phyloP scores from a whole-genome alignment of 2,329 filamentous ascomycete genomes.

The Paecilomyces dactylethromorphus region DNA sequence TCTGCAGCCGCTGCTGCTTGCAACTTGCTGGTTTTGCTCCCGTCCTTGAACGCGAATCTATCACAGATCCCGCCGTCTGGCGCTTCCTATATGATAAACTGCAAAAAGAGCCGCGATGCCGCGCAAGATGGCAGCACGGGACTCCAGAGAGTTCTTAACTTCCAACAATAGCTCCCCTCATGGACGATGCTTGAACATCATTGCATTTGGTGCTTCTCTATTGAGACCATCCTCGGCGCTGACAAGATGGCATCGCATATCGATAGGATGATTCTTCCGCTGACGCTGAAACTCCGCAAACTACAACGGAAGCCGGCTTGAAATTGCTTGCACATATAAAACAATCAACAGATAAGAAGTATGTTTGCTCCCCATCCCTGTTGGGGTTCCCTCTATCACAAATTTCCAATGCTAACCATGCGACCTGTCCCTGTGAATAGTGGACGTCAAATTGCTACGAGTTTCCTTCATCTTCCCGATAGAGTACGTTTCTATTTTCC shows the following conservation, averaged over 20 bases:
- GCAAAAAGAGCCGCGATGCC: not conserved
- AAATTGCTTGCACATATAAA: constrained; percentile 70
- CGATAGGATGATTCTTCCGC: constrained; percentile 7
- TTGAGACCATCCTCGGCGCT: constrained; percentile 2
- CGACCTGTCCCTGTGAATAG: constrained; percentile 33
- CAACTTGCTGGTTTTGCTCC: not conserved
- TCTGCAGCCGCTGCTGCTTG: not conserved
- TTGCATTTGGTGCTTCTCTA: not conserved
- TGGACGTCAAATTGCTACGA: constrained; percentile 66
- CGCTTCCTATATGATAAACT: not conserved
- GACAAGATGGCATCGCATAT: not conserved
- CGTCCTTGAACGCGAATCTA: not conserved
- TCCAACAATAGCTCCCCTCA: not conserved
- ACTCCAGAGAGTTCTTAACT: not conserved
- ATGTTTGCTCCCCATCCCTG: constrained; percentile 27
- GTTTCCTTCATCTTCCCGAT: constrained; percentile 67
- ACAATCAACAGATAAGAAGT: constrained; percentile 76
- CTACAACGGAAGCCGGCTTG: constrained; percentile 64
- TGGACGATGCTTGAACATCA: not conserved
- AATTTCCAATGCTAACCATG: constrained; percentile 9
- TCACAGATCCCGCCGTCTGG: not conserved
- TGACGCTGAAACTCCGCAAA: constrained; percentile 54
- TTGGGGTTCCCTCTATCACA: not conserved
- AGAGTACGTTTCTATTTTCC: constrained; percentile 28
- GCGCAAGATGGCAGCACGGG: not conserved